phyloP scores from a whole-genome alignment of 2,329 filamentous ascomycete genomes.

The Nemania abortiva region DNA sequence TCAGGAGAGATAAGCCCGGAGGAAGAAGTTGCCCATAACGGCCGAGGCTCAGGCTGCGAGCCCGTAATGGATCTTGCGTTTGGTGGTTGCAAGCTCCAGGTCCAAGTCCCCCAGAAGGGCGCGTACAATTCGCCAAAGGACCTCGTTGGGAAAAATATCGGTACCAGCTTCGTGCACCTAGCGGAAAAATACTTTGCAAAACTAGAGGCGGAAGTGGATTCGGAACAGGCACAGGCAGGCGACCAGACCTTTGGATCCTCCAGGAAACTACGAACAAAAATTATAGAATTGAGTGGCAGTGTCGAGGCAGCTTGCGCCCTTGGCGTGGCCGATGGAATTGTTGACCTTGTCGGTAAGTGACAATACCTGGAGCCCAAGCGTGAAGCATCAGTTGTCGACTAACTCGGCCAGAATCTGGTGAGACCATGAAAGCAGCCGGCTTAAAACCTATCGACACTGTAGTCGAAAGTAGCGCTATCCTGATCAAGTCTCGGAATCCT shows the following conservation, averaged over 20 bases:
- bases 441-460: conserved; percentile 96
- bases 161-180: conserved; percentile 93
- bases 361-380: neutral
- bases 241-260: conserved; percentile 49
- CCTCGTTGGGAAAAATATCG: conserved; percentile 91
- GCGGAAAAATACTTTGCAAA: conserved; percentile 85
- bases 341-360: conserved; percentile 90
- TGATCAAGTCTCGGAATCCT: conserved; percentile 90
- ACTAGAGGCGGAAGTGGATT: conserved; percentile 72
- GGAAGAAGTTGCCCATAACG: conserved; percentile 58
- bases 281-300: conserved; percentile 95
- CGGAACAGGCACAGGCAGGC: conserved; percentile 54
- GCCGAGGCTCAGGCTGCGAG: conserved; percentile 74
- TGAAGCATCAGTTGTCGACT: conserved; percentile 13
- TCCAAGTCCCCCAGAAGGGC: conserved; percentile 95
- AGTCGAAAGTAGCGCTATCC: conserved; percentile 84
- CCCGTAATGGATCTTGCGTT: conserved; percentile 93
- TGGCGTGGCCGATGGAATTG: conserved; percentile 95
- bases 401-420: conserved; percentile 80
- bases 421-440: conserved; percentile 97
- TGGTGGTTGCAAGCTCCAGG: conserved; percentile 90
- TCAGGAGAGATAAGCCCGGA: conserved; percentile 59
- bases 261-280: conserved; percentile 81
- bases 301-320: conserved; percentile 97
- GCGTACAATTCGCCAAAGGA: conserved; percentile 76